phyloP scores from a whole-genome alignment of 2,329 filamentous ascomycete species.

The Cytospora piceicola region DNA sequence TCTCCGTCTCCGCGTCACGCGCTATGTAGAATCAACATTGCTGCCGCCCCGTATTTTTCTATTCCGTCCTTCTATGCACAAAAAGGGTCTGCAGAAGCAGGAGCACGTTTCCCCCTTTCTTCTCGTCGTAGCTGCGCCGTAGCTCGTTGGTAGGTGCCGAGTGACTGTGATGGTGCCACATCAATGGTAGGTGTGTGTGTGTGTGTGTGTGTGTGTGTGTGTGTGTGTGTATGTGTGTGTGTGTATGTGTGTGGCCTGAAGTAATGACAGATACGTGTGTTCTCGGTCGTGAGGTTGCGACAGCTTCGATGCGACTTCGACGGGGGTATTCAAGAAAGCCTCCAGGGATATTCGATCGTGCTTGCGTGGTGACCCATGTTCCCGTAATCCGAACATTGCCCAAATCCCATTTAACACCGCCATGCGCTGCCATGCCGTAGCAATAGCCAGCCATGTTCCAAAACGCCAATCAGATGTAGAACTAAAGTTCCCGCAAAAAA shows the following conservation, averaged over 20 bases:
- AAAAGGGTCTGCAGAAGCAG: neutral
- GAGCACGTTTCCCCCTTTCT: neutral
- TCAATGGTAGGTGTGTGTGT: neutral
- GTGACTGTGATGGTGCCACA: neutral
- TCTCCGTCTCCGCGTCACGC: slow-evolving; percentile 10
- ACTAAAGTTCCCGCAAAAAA: neutral
- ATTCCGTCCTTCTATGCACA: neutral
- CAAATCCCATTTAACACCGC: neutral
- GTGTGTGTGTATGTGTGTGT: no score
- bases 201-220: no score
- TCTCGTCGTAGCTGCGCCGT: neutral
- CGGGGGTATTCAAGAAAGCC: neutral
- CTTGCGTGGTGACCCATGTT: neutral
- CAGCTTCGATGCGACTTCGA: slow-evolving; percentile 4
- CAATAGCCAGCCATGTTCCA: neutral
- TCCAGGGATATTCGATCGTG: neutral
- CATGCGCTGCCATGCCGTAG: neutral
- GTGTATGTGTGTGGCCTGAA: neutral
- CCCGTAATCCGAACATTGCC: neutral
- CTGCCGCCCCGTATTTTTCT: slow-evolving; percentile 1
- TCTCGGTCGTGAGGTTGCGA: neutral
- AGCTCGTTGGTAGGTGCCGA: neutral
- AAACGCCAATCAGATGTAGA: slow-evolving; percentile 12
- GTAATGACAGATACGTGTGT: neutral
- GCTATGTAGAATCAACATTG: neutral